Evolutionary conservation across 257 asterid species (phyloP), one percentile per base, ranked within the genome.

Genomic region (Gentiana macrophylla): DNA sequence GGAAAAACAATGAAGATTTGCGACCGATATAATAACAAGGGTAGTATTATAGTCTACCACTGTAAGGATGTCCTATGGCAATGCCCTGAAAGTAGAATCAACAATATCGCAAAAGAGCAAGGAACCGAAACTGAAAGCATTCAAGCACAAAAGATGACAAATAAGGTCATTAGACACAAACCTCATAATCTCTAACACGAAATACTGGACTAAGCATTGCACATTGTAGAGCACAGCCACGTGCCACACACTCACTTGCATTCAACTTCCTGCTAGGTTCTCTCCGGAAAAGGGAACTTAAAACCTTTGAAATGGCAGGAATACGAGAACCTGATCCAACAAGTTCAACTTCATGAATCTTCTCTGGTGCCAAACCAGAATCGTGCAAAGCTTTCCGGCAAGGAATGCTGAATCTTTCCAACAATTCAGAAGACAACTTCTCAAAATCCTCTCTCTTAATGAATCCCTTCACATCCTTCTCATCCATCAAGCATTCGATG

Each of bases 401-500:
- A 6, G 98, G 94, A 63, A 70, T 35, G 60, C 68, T 69, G 62
- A 87, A 70, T 74, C 83, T 81, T 72, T 88, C 94, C 62, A 92
- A 61, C 63, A 92, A 77, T 32, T 60, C 72, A 33, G 84, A 74
- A 8, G 97, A 78, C 55, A 92, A 66, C 53, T 66, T 77, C 81
- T 87, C 98, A 72, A 92, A 92, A 61, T 85, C 97, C 12, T 92
- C 97, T 75, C 97, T 83, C 72, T 79, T 88, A 54, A 92, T 80
- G 72, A 72, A 75, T 52, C 98, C 98, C 70, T 70, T 81, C 49
- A 92, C 97, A 59, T 92, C 98, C 72, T 88, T 88, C 78, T 92
- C 98, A 62, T 92, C 98, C 97, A 92, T 92, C 80, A 92, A 79
- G 74, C 98, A 92, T 74, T 92, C 98, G 44, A 92, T 85, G 73